These are phyloP conservation scores for Litchi chinensis DNA, from an alignment of 345 rosid species.

Conservation along the genomic window DNA sequence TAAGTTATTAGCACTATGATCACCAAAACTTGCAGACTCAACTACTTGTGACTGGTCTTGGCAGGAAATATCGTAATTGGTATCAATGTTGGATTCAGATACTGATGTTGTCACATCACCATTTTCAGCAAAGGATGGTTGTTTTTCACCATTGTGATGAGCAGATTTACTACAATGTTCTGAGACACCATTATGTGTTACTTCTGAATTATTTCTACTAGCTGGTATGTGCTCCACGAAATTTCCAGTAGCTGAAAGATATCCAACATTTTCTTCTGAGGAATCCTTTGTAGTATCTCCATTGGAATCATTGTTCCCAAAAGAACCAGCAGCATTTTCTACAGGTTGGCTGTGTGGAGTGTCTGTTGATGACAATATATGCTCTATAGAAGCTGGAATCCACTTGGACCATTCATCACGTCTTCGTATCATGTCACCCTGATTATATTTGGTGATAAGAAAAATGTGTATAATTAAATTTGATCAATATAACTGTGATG, in stretches of 20 bases:
- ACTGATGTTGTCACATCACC: slow-evolving; percentile 21
- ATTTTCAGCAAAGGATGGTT: slow-evolving; percentile 20
- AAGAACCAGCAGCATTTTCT: slow-evolving; percentile 35
- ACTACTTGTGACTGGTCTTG: slow-evolving; percentile 31
- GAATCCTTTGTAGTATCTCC: slow-evolving; percentile 33
- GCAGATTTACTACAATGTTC: slow-evolving; percentile 22
- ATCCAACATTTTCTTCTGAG: slow-evolving; percentile 28
- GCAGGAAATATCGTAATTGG: slow-evolving; percentile 14
- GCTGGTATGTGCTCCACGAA: slow-evolving; percentile 22
- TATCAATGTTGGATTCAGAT: slow-evolving; percentile 28
- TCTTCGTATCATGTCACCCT: slow-evolving; percentile 77
- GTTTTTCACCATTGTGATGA: slow-evolving; percentile 23
- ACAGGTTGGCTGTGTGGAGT: slow-evolving; percentile 38
- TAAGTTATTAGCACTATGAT: slow-evolving; percentile 26
- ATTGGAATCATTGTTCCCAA: slow-evolving; percentile 18
- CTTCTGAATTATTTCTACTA: slow-evolving; percentile 26
- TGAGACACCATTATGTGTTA: neutral
- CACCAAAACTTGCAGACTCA: slow-evolving; percentile 37
- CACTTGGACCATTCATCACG: slow-evolving; percentile 81
- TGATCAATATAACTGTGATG: neutral
- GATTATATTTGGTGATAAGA: neutral
- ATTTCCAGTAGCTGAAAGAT: slow-evolving; percentile 1
- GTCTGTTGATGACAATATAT: slow-evolving; percentile 28
- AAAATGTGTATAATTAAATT: neutral
- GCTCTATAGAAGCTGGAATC: slow-evolving; percentile 44